Conservation (phyloP, 805 yeast species). For the Clavispora asparagi region DNA sequence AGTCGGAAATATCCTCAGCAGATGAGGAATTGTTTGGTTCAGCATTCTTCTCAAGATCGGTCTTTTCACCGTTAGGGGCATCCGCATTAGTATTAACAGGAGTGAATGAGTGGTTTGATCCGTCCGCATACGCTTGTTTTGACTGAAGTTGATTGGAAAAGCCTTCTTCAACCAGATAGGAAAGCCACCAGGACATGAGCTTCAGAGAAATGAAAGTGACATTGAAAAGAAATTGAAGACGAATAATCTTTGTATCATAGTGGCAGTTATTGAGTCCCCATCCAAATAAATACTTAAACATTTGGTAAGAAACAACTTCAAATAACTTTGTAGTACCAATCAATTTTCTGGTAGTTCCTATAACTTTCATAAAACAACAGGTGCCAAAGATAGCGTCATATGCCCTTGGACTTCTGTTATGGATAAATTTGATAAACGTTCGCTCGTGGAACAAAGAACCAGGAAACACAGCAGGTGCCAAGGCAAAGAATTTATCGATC, state of each 20-base stretch:
- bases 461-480: slow-evolving; percentile 91
- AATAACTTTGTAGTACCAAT: slow-evolving; percentile 40
- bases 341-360: slow-evolving; percentile 54
- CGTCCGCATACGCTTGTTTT: slow-evolving; percentile 24
- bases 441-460: slow-evolving; percentile 68
- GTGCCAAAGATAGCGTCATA: slow-evolving; percentile 64
- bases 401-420: slow-evolving; percentile 39
- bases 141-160: slow-evolving; percentile 35
- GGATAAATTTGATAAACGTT: slow-evolving; percentile 56
- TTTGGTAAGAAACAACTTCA: slow-evolving; percentile 64
- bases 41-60: neutral
- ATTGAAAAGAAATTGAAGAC: slow-evolving; percentile 76
- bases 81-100: slow-evolving; percentile 20
- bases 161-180: slow-evolving; percentile 33
- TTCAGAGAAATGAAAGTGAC: slow-evolving; percentile 78
- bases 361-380: slow-evolving; percentile 70
- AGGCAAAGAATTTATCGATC: slow-evolving; percentile 63
- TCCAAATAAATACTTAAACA: slow-evolving; percentile 82
- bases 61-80: neutral
- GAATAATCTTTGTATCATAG: slow-evolving; percentile 55
- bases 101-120: slow-evolving; percentile 20
- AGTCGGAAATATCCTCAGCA: slow-evolving; percentile 20
- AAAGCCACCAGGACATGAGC: slow-evolving; percentile 91
- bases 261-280: slow-evolving; percentile 79
- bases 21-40: neutral